Evolutionary conservation across 2,329 filamentous ascomycete genomes (phyloP), one percentile per base, ranked within the genome.

Genomic region (Akanthomyces muscarius): DNA sequence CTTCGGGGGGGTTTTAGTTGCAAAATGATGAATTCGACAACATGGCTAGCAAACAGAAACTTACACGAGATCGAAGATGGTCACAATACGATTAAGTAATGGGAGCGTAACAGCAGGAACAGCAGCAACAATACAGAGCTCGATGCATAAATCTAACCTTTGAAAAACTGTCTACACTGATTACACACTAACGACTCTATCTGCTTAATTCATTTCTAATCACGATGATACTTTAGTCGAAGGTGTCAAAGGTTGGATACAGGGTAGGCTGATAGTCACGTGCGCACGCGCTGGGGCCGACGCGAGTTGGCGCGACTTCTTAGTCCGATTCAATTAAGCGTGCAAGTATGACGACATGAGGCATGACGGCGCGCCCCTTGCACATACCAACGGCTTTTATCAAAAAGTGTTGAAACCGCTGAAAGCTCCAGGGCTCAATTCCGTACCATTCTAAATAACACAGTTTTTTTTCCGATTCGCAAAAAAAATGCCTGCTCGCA

Each of bases 401-500:
- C 30, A 28, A 13, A n/a, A 8, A 21, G 11, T n/a, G 21, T 38
- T 41, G 38, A 14, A 50, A 16, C 7, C 8, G 25, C 13, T 28
- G 41, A 14, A n/a, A 36, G 21, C 36, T 3, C 14, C 23, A 13
- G n/a, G 21, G 5, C 6, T 10, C 36, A 25, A 44, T 44, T 33
- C 18, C 25, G 1, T 6, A 1, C 3, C 23, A 18, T 13, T 23
- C 28, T n/a, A 3, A 3, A 25, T 10, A 13, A 10, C 5, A 14
- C 0, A n/a, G 7, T 45, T 21, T 21, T 36, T 10, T 36, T 28
- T 18, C 11, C 30, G 18, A 16, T n/a, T 33, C 13, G 6, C 28
- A 7, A 50, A 30, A 30, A 30, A 18, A 5, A 80, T 81, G 78
- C 71, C 78, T 7, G 69, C 74, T 18, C 72, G 71, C 13, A 81